A percentile compares a stretch with the other conserved stretches of the same genome.
Conservation (phyloP, 148 eudicot species). For the Suaeda aralocaspica region DNA sequence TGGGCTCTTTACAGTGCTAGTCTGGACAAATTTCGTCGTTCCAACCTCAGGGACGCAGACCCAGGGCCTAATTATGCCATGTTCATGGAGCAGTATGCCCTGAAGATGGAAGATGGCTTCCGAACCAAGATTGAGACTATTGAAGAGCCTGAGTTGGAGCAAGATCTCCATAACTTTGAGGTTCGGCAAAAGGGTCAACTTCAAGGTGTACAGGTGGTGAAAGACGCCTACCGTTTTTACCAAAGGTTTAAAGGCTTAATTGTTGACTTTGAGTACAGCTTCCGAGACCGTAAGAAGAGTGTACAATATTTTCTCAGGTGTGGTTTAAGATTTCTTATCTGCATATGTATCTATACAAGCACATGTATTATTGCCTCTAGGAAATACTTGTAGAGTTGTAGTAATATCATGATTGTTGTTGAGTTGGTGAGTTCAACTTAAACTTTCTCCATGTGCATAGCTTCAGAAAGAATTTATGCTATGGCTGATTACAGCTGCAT, state of each 20-base stretch:
- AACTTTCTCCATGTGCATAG: too few species aligned
- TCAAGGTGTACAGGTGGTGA: conserved; percentile 23
- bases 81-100: conserved; percentile 40
- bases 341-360: too few species aligned
- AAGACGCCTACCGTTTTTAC: conserved; percentile 29
- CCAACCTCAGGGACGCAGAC: conserved; percentile 44
- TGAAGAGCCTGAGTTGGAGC: conserved; percentile 30
- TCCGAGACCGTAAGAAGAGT: conserved; percentile 37
- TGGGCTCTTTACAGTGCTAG: conserved; percentile 20
- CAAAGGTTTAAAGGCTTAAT: conserved; percentile 44
- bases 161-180: conserved; percentile 16
- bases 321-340: too few species aligned
- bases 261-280: conserved; percentile 45
- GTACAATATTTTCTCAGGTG: conserved; percentile 33
- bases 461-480: too few species aligned
- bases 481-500: too few species aligned
- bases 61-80: conserved; percentile 44
- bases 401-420: too few species aligned
- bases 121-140: conserved; percentile 23
- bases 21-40: conserved; percentile 13
- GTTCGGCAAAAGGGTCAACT: background rate
- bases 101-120: conserved; percentile 31
- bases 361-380: too few species aligned
- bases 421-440: too few species aligned
- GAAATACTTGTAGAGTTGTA: too few species aligned